phyloP scores from a whole-genome alignment of 208 protist genomes.

The Acanthamoeba triangularis region DNA sequence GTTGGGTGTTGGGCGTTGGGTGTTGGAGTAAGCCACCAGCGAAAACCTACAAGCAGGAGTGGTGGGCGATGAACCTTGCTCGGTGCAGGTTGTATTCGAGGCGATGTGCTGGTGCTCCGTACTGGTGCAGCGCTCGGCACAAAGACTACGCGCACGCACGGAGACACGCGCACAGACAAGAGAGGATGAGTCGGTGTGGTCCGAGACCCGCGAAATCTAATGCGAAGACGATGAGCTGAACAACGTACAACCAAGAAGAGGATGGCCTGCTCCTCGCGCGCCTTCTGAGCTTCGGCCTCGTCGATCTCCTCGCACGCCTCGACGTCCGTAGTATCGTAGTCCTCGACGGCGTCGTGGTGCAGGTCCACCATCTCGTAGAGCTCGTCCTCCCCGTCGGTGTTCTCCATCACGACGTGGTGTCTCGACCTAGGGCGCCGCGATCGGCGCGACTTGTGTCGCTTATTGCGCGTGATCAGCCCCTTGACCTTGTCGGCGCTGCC shows the following conservation, averaged over 20 bases:
- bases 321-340: not conserved
- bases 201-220: too few relatives aligned
- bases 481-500: conserved; percentile 52
- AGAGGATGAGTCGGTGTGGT: too few relatives aligned
- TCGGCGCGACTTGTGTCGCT: not conserved
- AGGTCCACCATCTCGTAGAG: not conserved
- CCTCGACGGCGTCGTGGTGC: not conserved
- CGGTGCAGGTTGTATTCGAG: conserved; percentile 34
- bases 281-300: not conserved
- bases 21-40: not conserved
- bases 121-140: conserved; percentile 17
- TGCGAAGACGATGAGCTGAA: too few relatives aligned
- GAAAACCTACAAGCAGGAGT: not conserved
- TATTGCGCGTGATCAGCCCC: not conserved
- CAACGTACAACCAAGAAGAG: not conserved
- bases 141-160: not conserved
- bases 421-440: not conserved
- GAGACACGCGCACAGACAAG: not conserved
- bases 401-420: not conserved
- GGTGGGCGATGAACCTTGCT: not conserved
- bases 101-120: conserved; percentile 1
- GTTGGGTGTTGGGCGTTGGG: not conserved
- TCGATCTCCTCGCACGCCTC: not conserved
- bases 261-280: conserved; percentile 23
- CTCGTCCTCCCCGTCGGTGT: not conserved